phyloP scores from a whole-genome alignment of 306 rosid species.

The Purshia tridentata region DNA sequence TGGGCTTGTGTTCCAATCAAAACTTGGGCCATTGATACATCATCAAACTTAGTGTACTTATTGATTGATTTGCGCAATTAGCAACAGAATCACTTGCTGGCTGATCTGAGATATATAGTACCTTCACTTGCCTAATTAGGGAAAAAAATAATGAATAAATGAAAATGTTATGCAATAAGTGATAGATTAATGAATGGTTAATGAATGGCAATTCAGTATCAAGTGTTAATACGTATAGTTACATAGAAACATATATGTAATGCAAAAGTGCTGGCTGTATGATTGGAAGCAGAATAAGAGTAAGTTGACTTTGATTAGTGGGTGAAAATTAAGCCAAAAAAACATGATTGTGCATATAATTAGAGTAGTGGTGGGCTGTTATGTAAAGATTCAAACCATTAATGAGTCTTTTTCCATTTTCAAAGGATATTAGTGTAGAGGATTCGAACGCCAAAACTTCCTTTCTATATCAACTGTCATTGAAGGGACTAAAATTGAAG shows the following conservation, averaged over 20 bases:
- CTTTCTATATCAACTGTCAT: no score
- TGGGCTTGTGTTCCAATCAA: not conserved
- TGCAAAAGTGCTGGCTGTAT: no score
- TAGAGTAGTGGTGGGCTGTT: no score
- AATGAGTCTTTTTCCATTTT: no score
- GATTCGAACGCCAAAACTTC: no score
- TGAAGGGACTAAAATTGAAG: no score
- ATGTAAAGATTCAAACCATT: no score
- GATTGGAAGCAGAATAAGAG: not conserved
- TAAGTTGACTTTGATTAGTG: constrained; percentile 11
- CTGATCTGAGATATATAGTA: not conserved
- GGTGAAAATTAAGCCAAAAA: not conserved
- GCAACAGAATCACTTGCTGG: not conserved
- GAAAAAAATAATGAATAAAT: not conserved
- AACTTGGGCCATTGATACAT: constrained; percentile 10
- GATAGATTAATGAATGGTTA: not conserved
- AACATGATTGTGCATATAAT: not conserved
- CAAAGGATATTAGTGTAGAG: no score
- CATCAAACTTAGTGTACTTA: not conserved
- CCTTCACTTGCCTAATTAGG: constrained; percentile 2
- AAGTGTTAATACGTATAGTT: no score
- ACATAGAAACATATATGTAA: no score
- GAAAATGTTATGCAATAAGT: not conserved
- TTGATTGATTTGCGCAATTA: not conserved
- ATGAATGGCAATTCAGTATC: no score